phyloP scores from a whole-genome alignment of 495 filamentous ascomycete genomes.

The Darksidea phi region DNA sequence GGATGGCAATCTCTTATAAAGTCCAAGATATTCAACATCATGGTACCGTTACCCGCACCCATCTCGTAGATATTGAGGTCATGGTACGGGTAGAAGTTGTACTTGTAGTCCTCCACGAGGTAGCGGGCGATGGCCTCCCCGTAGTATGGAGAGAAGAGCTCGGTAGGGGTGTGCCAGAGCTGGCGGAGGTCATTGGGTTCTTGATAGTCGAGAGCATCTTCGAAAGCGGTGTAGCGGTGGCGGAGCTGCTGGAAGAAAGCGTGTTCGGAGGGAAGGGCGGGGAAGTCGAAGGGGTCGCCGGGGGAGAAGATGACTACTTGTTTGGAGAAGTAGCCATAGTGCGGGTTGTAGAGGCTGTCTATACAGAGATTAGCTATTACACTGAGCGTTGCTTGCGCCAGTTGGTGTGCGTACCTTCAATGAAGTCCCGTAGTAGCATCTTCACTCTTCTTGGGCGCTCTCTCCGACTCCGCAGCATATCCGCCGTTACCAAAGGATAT shows the following conservation, averaged over 20 bases:
- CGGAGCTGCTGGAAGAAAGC: slow-evolving; percentile 76
- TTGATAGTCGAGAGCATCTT: slow-evolving; percentile 75
- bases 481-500: slow-evolving; percentile 82
- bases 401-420: slow-evolving; percentile 66
- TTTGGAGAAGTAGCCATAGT: slow-evolving; percentile 98
- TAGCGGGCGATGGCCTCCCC: slow-evolving; percentile 95
- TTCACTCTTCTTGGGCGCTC: slow-evolving; percentile 85
- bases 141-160: slow-evolving; percentile 95
- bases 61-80: slow-evolving; percentile 99
- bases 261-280: slow-evolving; percentile 70
- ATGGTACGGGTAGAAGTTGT: slow-evolving; percentile 89
- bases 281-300: slow-evolving; percentile 91
- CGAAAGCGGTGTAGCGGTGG: slow-evolving; percentile 80
- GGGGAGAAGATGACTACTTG: slow-evolving; percentile 95
- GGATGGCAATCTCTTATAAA: slow-evolving; percentile 89
- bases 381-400: slow-evolving; percentile 4
- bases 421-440: slow-evolving; percentile 96
- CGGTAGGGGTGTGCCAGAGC: slow-evolving; percentile 97
- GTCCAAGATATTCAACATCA: slow-evolving; percentile 97
- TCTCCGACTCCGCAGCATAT: slow-evolving; percentile 64
- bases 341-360: slow-evolving; percentile 96
- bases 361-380: neutral
- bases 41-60: slow-evolving; percentile 93
- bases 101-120: slow-evolving; percentile 90
- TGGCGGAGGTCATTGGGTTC: slow-evolving; percentile 74